These are phyloP conservation scores for Sporothrix brasiliensis DNA, from an alignment of 2,329 filamentous ascomycete genomes.

Conservation along the genomic window DNA sequence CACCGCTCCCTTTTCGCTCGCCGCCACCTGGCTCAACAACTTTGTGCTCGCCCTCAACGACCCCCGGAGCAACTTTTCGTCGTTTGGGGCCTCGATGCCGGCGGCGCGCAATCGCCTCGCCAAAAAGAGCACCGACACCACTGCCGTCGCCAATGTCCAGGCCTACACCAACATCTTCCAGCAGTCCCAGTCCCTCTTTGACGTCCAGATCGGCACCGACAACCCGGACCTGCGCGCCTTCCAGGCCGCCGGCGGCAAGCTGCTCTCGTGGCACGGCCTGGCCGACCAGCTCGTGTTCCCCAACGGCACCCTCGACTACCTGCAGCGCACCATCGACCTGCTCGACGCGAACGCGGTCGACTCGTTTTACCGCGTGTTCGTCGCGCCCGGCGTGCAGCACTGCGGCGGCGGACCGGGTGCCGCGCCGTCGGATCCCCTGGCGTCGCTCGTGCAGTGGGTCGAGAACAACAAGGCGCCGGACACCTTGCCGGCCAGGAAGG, in stretches of 20 bases:
- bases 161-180: conserved; percentile 4
- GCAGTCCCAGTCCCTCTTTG: conserved; percentile 32
- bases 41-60: conserved; percentile 9
- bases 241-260: conserved; percentile 50
- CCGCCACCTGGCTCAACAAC: conserved; percentile 13
- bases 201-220: conserved; percentile 34
- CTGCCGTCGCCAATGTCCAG: neutral
- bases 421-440: neutral
- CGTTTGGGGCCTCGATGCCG: neutral
- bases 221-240: conserved; percentile 52
- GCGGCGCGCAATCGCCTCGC: neutral
- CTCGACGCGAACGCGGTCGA: neutral
- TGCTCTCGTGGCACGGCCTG: conserved; percentile 56
- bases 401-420: conserved; percentile 7
- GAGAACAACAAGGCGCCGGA: conserved; percentile 33
- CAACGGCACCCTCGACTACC: conserved; percentile 39
- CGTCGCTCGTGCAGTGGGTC: conserved; percentile 32
- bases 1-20: conserved; percentile 1
- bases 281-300: conserved; percentile 36
- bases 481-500: conserved; percentile 27
- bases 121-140: neutral
- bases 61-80: neutral
- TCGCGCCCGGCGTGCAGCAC: conserved; percentile 6
- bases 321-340: conserved; percentile 35
- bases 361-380: neutral